These are phyloP conservation scores for Epichloe bromicola DNA, from an alignment of 2,329 filamentous ascomycete genomes.

Conservation along the genomic window DNA sequence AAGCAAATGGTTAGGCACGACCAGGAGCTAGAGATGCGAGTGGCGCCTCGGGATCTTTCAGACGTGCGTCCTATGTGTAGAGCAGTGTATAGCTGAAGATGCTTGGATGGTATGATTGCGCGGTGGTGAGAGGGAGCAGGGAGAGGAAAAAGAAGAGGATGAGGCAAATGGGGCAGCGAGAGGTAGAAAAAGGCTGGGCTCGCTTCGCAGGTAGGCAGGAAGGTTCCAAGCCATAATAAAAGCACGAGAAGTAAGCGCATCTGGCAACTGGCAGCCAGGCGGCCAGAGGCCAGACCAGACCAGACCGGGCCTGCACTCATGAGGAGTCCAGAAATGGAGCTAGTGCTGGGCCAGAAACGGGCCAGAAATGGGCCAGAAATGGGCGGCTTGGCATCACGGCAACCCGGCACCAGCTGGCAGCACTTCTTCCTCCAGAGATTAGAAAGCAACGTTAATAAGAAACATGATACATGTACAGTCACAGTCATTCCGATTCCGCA, in stretches of 20 bases:
- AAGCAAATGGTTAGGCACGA: constrained; percentile 1
- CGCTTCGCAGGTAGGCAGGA: neutral
- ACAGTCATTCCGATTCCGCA: too few relatives aligned
- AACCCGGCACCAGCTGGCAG: neutral
- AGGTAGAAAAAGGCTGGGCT: constrained; percentile 4
- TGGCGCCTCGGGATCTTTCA: constrained; percentile 5
- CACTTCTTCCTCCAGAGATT: too few relatives aligned
- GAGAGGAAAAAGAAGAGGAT: neutral
- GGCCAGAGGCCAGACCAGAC: neutral
- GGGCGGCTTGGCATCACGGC: constrained; percentile 2
- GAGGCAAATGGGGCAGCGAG: constrained; percentile 1
- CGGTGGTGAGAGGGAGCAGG: constrained; percentile 1
- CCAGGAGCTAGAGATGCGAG: constrained; percentile 3
- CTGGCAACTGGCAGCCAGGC: too few relatives aligned
- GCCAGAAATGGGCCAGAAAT: neutral
- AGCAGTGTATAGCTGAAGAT: constrained; percentile 4
- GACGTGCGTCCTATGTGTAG: constrained; percentile 1
- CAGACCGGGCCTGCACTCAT: neutral
- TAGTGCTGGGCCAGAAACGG: neutral
- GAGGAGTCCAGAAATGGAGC: neutral
- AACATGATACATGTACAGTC: too few relatives aligned
- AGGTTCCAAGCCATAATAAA: too few relatives aligned
- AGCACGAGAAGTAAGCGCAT: too few relatives aligned
- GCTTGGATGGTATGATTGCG: constrained; percentile 7
- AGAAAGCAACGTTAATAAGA: too few relatives aligned